Conservation (phyloP, 345 rosid genomes). For the Laguncularia racemosa region DNA sequence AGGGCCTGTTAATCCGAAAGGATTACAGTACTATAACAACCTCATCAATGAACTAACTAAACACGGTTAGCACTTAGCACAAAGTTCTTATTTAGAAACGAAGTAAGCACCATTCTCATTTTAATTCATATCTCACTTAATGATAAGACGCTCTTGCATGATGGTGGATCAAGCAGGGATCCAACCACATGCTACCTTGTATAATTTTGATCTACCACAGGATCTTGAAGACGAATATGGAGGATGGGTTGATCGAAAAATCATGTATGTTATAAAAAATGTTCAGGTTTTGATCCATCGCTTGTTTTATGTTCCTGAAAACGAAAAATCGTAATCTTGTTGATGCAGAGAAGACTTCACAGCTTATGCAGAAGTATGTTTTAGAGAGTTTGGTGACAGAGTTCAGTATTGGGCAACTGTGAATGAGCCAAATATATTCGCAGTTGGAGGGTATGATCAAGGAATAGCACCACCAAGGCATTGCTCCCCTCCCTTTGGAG, state of each 20-base stretch:
- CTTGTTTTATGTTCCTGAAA: neutral
- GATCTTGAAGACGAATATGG: constrained; percentile 65
- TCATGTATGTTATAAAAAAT: constrained; percentile 28
- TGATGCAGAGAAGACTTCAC: constrained; percentile 70
- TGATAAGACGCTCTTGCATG: neutral
- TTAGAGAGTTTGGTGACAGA: constrained; percentile 65
- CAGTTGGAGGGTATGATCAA: constrained; percentile 27
- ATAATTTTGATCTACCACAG: constrained; percentile 57
- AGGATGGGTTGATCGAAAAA: constrained; percentile 50
- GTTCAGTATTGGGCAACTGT: constrained; percentile 61
- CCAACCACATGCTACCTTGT: constrained; percentile 51
- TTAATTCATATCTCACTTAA: no score
- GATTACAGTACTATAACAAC: constrained; percentile 15
- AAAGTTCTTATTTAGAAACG: neutral
- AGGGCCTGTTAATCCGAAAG: constrained; percentile 16
- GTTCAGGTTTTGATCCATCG: neutral
- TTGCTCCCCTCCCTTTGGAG: constrained; percentile 34
- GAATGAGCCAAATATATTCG: constrained; percentile 51
- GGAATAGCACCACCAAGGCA: constrained; percentile 26
- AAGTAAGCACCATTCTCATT: neutral
- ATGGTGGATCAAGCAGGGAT: constrained; percentile 31
- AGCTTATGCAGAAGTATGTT: constrained; percentile 66
- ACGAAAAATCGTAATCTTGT: neutral
- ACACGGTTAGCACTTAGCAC: constrained; percentile 10
- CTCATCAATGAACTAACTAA: constrained; percentile 14